Evolutionary conservation across 345 rosid species (phyloP).

Genomic region (Gossypium stocksii): DNA sequence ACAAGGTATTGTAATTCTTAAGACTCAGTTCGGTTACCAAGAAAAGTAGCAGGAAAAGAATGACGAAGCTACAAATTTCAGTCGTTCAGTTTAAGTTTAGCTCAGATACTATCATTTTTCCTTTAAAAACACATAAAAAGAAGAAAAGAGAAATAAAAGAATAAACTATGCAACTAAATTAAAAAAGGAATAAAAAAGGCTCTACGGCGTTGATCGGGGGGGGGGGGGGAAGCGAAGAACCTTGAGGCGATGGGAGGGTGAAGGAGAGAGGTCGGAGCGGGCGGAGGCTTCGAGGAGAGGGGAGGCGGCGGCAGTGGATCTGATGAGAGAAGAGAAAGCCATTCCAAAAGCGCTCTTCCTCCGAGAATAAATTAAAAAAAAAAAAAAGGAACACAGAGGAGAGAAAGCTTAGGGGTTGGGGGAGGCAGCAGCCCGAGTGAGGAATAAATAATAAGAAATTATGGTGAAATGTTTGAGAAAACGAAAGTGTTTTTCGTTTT

Average conservation of each 20-base stretch:
- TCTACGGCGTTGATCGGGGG: neutral
- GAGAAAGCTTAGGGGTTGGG: slow-evolving; percentile 17
- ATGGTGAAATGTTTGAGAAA: neutral
- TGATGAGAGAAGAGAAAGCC: slow-evolving; percentile 65
- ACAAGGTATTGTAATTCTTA: neutral
- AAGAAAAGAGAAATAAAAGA: too few species aligned
- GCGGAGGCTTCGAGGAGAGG: slow-evolving; percentile 30
- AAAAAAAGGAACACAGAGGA: neutral
- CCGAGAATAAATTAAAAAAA: neutral
- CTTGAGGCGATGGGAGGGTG: slow-evolving; percentile 49
- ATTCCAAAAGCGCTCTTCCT: slow-evolving; percentile 25
- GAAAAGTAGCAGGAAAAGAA: neutral
- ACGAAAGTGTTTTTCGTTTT: neutral
- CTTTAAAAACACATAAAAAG: neutral
- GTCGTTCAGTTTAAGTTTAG: neutral
- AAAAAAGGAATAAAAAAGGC: neutral
- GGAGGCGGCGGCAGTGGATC: slow-evolving; percentile 53
- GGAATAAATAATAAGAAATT: slow-evolving; percentile 4
- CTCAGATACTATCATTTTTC: neutral
- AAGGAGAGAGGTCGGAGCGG: slow-evolving; percentile 34
- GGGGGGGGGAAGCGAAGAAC: slow-evolving; percentile 26
- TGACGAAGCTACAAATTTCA: neutral
- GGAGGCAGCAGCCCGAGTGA: slow-evolving; percentile 6
- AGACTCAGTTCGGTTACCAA: neutral
- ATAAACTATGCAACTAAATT: too few species aligned